Evolutionary conservation across 192 early-diverging fungal species (phyloP).

Genomic region (Coemansia sp.): DNA sequence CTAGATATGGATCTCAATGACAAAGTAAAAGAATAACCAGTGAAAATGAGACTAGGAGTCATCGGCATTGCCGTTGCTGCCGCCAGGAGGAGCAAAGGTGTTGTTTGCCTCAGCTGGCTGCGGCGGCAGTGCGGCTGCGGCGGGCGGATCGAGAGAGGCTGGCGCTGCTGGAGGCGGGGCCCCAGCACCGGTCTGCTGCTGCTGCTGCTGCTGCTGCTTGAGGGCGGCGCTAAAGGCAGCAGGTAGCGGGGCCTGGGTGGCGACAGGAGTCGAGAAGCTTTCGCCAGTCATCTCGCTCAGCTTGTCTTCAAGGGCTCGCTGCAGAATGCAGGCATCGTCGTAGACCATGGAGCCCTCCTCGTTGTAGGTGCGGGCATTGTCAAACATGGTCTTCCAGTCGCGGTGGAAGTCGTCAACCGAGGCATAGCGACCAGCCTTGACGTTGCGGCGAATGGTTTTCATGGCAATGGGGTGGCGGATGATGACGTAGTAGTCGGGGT

Average conservation of each 20-base stretch:
- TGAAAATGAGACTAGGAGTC: too few relatives aligned
- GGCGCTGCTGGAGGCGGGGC: too few relatives aligned
- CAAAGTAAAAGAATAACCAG: too few relatives aligned
- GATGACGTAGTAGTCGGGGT: conserved; percentile 86
- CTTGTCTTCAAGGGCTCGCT: conserved; percentile 33
- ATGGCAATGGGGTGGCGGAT: conserved; percentile 87
- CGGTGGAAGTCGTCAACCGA: conserved; percentile 58
- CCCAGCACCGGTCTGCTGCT: neutral
- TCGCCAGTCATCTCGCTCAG: conserved; percentile 23
- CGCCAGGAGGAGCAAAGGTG: too few relatives aligned
- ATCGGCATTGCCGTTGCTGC: too few relatives aligned
- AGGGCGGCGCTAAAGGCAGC: conserved; percentile 9
- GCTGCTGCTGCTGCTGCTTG: too few relatives aligned
- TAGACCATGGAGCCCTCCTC: conserved; percentile 85
- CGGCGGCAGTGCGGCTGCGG: too few relatives aligned
- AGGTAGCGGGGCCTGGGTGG: conserved; percentile 14
- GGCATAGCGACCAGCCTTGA: conserved; percentile 66
- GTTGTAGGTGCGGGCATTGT: conserved; percentile 91
- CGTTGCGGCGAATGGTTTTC: conserved; percentile 74
- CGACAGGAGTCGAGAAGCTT: conserved; percentile 10
- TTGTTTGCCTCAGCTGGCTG: too few relatives aligned
- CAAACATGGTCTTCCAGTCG: conserved; percentile 84
- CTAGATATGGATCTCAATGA: too few relatives aligned
- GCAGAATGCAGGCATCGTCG: conserved; percentile 72
- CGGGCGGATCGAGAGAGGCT: too few relatives aligned